phyloP scores from a whole-genome alignment of 2,329 filamentous ascomycete genomes.

The Colletotrichum gloeosporioides region DNA sequence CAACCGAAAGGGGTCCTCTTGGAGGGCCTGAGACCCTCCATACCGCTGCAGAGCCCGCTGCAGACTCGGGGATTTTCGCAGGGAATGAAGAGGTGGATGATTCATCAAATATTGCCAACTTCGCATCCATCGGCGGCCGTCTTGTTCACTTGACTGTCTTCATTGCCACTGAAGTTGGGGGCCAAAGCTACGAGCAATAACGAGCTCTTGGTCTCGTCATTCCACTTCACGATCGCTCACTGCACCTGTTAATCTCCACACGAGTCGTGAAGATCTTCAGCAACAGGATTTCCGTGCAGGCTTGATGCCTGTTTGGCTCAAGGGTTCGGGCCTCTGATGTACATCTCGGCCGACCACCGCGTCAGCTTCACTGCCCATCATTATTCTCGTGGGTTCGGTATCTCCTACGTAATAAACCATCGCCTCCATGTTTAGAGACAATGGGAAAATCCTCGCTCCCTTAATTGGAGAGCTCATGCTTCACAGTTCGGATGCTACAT shows the following conservation, averaged over 20 bases:
- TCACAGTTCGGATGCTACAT: background rate
- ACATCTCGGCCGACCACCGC: constrained; percentile 5
- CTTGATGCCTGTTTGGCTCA: background rate
- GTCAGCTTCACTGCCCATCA: background rate
- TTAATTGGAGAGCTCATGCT: background rate
- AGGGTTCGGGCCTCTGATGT: background rate
- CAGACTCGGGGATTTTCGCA: constrained; percentile 20
- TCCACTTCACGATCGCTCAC: background rate
- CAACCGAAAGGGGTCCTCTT: background rate
- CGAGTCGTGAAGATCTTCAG: constrained; percentile 5
- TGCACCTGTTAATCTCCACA: background rate
- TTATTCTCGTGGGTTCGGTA: background rate
- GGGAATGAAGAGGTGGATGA: constrained; percentile 1
- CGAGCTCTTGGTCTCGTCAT: background rate
- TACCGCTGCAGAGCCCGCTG: constrained; percentile 20
- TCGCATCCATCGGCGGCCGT: background rate
- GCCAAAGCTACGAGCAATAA: background rate
- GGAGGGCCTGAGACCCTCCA: constrained; percentile 13
- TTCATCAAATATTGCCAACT: background rate
- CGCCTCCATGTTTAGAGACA: background rate
- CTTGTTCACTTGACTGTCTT: background rate
- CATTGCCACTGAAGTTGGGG: background rate
- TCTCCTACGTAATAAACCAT: background rate
- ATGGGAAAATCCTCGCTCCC: background rate
- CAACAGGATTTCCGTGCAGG: background rate